Evolutionary conservation across 2,329 filamentous ascomycete species (phyloP).

Genomic region (Ophiostoma triangulosporum): DNA sequence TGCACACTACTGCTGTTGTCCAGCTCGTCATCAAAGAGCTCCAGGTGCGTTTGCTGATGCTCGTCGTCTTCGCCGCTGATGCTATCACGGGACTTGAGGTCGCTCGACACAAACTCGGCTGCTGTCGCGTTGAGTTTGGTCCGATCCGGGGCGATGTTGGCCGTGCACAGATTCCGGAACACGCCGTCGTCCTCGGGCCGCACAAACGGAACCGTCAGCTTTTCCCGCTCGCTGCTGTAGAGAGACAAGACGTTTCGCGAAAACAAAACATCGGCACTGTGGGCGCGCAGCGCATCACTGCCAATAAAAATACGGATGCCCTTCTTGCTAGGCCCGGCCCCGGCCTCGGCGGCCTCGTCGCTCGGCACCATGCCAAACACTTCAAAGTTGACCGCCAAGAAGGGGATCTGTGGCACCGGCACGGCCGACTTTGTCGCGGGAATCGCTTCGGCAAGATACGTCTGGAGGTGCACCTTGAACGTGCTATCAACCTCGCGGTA

Average conservation of each 20-base stretch:
- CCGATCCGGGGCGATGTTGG: conserved; percentile 39
- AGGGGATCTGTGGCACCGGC: conserved; percentile 66
- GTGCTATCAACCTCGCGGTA: conserved; percentile 51
- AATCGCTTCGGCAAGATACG: conserved; percentile 86
- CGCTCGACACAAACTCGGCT: conserved; percentile 27
- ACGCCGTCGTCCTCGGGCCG: conserved; percentile 73
- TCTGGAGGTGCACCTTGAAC: conserved; percentile 59
- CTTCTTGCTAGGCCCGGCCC: conserved; percentile 36
- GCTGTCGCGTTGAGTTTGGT: conserved; percentile 44
- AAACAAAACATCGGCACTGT: conserved; percentile 82
- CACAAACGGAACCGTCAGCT: conserved; percentile 81
- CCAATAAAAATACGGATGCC: conserved; percentile 77
- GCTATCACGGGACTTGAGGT: conserved; percentile 15
- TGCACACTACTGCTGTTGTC: conserved; percentile 1
- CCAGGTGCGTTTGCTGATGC: conserved; percentile 1
- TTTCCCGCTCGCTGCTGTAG: conserved; percentile 74
- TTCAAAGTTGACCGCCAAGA: conserved; percentile 66
- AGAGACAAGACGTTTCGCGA: conserved; percentile 83
- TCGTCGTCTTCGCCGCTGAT: conserved; percentile 8
- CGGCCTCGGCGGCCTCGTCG: conserved; percentile 40
- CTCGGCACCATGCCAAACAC: conserved; percentile 30
- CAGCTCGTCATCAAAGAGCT: conserved; percentile 1
- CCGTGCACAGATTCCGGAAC: conserved; percentile 65
- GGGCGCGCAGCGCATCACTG: conserved; percentile 71
- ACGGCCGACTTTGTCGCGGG: conserved; percentile 58